Percentiles rank a stretch among this genome's conserved stretches.
Evolutionary conservation across 2,329 filamentous ascomycete species (phyloP).

Genomic region (Sclerotinia borealis): DNA sequence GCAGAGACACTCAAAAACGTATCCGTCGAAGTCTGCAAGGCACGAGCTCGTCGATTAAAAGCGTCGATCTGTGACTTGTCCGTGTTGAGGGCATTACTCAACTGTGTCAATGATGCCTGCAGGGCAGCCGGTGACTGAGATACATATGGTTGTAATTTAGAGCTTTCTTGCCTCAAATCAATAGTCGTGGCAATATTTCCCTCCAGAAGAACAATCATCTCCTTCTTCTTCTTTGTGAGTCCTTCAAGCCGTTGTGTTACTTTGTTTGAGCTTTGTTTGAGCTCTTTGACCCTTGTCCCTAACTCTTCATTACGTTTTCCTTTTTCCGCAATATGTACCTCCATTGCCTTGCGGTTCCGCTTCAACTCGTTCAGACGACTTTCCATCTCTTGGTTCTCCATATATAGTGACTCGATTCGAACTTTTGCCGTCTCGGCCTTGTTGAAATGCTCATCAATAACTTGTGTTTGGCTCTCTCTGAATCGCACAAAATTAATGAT

Average conservation of each 20-base stretch:
- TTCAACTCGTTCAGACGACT: constrained; percentile 73
- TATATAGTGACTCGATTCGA: constrained; percentile 78
- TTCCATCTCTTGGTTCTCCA: constrained; percentile 83
- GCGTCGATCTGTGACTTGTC: constrained; percentile 84
- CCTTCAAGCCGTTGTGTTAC: constrained; percentile 79
- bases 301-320: constrained; percentile 79
- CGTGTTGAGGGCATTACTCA: constrained; percentile 68
- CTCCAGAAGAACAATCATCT: constrained; percentile 66
- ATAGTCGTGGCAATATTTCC: constrained; percentile 65
- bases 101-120: constrained; percentile 73
- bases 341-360: constrained; percentile 71
- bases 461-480: constrained; percentile 80
- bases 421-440: constrained; percentile 80
- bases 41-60: constrained; percentile 80
- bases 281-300: constrained; percentile 72
- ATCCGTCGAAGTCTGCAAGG: constrained; percentile 85
- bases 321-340: constrained; percentile 77
- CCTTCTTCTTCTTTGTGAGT: constrained; percentile 71
- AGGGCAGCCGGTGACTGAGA: constrained; percentile 80
- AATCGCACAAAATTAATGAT: constrained; percentile 99
- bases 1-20: constrained; percentile 78
- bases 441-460: constrained; percentile 93
- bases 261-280: constrained; percentile 75
- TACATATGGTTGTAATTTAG: constrained; percentile 87
- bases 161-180: constrained; percentile 73